These are phyloP conservation scores for Coemansia sp. DNA, from an alignment of 192 early-diverging fungal genomes.

Conservation along the genomic window DNA sequence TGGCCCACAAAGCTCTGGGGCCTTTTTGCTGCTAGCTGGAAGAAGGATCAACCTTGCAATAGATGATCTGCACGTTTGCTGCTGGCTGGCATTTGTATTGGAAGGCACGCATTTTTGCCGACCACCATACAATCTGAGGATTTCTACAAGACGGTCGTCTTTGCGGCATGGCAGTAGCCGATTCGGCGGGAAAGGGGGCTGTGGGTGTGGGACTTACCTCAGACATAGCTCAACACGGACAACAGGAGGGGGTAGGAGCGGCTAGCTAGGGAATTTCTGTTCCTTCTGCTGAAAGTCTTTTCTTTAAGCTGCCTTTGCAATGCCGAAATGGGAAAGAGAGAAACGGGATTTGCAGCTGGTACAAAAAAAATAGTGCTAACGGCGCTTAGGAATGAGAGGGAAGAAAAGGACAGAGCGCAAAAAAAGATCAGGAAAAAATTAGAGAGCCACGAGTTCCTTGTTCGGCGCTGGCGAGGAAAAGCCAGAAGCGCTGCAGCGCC, in stretches of 20 bases:
- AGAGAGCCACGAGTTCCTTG: slow-evolving; percentile 1
- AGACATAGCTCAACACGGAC: slow-evolving; percentile 15
- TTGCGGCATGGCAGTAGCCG: background rate
- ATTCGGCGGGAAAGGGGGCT: background rate
- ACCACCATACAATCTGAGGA: background rate
- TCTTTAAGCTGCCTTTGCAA: background rate
- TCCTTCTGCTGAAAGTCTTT: too few species aligned
- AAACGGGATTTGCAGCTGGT: slow-evolving; percentile 4
- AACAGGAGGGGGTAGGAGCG: background rate
- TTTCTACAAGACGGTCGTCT: too few species aligned
- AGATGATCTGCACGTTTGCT: slow-evolving; percentile 39
- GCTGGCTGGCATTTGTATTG: slow-evolving; percentile 4
- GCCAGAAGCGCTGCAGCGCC: background rate
- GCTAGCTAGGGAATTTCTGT: too few species aligned
- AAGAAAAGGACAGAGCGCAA: slow-evolving; percentile 10
- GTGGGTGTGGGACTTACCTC: slow-evolving; percentile 22
- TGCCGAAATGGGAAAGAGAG: slow-evolving; percentile 1
- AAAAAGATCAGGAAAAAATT: slow-evolving; percentile 7
- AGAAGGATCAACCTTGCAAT: slow-evolving; percentile 35
- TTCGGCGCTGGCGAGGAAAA: slow-evolving; percentile 1
- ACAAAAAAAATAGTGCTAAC: slow-evolving; percentile 3
- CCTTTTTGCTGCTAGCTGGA: background rate
- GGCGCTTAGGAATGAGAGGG: background rate
- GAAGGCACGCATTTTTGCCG: slow-evolving; percentile 2
- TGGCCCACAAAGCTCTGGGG: slow-evolving; percentile 15